Percentiles rank a stretch among this genome's conserved stretches.
These are phyloP conservation scores for Diplodia scrobiculata DNA, from an alignment of 2,329 filamentous ascomycete species.

Conservation along the genomic window DNA sequence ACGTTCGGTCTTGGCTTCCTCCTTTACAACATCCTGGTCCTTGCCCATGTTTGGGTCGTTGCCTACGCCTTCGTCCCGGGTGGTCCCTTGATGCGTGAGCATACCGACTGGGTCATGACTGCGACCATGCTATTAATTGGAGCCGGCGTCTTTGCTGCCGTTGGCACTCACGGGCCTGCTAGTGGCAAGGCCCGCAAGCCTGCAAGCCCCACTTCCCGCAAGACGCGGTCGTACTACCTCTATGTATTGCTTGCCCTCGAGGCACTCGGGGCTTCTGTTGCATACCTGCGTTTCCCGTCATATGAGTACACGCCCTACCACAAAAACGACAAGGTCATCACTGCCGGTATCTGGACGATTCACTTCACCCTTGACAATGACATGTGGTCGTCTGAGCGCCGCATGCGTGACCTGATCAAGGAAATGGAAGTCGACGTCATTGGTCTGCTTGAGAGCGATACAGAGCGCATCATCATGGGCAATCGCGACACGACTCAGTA, in stretches of 20 bases:
- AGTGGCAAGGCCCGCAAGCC: slow-evolving; percentile 50
- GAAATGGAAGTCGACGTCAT: slow-evolving; percentile 97
- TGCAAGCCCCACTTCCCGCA: slow-evolving; percentile 52
- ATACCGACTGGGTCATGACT: slow-evolving; percentile 93
- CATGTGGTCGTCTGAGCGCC: slow-evolving; percentile 96
- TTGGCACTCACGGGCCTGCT: slow-evolving; percentile 53
- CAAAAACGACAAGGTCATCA: slow-evolving; percentile 80
- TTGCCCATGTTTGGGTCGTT: slow-evolving; percentile 99
- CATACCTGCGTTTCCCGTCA: slow-evolving; percentile 87
- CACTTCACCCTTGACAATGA: slow-evolving; percentile 98
- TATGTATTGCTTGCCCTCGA: slow-evolving; percentile 76
- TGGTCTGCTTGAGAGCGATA: slow-evolving; percentile 88
- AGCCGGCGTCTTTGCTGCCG: slow-evolving; percentile 74
- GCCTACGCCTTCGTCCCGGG: slow-evolving; percentile 98
- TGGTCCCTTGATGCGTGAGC: slow-evolving; percentile 86
- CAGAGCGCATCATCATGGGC: slow-evolving; percentile 98
- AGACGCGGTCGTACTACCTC: slow-evolving; percentile 66
- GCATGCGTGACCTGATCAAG: slow-evolving; percentile 86
- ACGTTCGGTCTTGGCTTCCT: slow-evolving; percentile 89
- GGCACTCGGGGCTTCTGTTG: slow-evolving; percentile 74
- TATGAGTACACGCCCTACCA: slow-evolving; percentile 93
- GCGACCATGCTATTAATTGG: slow-evolving; percentile 82
- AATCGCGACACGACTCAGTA: slow-evolving; percentile 96
- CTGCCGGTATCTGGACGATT: slow-evolving; percentile 97
- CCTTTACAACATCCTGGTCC: slow-evolving; percentile 86